A percentile compares a stretch with the other conserved stretches of the same genome.
These are phyloP conservation scores for Davidsoniella neocaledoniae DNA, from an alignment of 2,329 filamentous ascomycete species.

Conservation along the genomic window DNA sequence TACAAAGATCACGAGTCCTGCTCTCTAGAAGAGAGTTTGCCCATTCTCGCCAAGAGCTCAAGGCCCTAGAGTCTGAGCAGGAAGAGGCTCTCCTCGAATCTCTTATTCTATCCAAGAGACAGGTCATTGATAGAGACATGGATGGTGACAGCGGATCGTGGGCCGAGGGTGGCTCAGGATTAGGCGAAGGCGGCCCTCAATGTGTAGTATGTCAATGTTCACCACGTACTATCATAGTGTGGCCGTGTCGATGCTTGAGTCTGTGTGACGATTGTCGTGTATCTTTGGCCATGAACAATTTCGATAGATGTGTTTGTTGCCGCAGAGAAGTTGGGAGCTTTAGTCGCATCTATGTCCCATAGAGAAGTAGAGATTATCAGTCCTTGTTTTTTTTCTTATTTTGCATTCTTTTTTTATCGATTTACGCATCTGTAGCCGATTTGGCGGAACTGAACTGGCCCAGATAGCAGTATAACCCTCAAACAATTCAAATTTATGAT, in stretches of 20 bases:
- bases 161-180: conserved; percentile 27
- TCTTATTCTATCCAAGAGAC: conserved; percentile 37
- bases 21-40: conserved; percentile 14
- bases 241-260: conserved; percentile 89
- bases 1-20: conserved; percentile 49
- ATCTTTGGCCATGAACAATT: conserved; percentile 90
- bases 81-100: conserved; percentile 45
- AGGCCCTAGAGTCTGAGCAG: conserved; percentile 27
- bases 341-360: conserved; percentile 79
- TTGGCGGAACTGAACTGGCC: too few species aligned
- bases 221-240: conserved; percentile 79
- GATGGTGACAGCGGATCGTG: conserved; percentile 3
- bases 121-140: conserved; percentile 11
- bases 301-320: conserved; percentile 90
- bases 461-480: too few species aligned
- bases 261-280: conserved; percentile 92
- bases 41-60: too few species aligned
- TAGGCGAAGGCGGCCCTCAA: conserved; percentile 56
- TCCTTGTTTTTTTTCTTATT: conserved; percentile 1
- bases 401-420: neutral
- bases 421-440: neutral
- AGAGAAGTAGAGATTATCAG: neutral
- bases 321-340: conserved; percentile 77
- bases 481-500: too few species aligned
- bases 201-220: conserved; percentile 86